Base-by-base conservation (phyloP, 2,329 filamentous ascomycete species). In the Ustilaginoidea virens region DNA sequence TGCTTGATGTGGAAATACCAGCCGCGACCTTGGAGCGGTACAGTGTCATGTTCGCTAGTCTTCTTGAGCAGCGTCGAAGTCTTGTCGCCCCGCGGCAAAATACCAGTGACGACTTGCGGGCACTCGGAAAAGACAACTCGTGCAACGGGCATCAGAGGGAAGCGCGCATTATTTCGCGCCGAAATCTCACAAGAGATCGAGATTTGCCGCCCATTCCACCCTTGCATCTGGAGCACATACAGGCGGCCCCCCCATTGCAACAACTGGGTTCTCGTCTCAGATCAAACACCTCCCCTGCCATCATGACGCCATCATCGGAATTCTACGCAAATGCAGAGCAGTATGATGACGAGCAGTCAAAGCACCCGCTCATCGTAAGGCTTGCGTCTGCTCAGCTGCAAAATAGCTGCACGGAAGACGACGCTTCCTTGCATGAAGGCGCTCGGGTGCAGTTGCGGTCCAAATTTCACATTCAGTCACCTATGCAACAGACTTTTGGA, bases 21-120 rank as follows among this genome's bases (percentile, higher is more conserved):
- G 68, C 69, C 28, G 66, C 80, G 31, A 72, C 78, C 36, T 63
- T 96, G 64, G 87, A 94, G 48, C 65, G 87, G 27, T 96, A 93
- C 42, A 93, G 85, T 41, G 69, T 94, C 39, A 94, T 94, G 86
- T 94, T 96, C 46, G 73, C 76, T 31, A 69, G 69, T 21, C 61
- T 94, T 5, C 57, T 93, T 16, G 66, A 70, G 35, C 49, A 51
- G 35, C 49, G 51, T 6, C 49, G 51, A 22, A 41, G 38, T 1
- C 53, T 75, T 6, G 52, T 74, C 16, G 61, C 61, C 15, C 61
- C 69, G 33, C 60, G 71, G 23, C 70, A 76, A 38, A 69, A 67
- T 6, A 71, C 65, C 0, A 45, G 74, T 9, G 61, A 70, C 30
- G 68, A 61, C 33, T 51, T 80, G 1, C 17, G 15, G 7, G 27